Base-by-base conservation (phyloP, 2,329 filamentous ascomycete genomes). In the Shiraia sp. region DNA sequence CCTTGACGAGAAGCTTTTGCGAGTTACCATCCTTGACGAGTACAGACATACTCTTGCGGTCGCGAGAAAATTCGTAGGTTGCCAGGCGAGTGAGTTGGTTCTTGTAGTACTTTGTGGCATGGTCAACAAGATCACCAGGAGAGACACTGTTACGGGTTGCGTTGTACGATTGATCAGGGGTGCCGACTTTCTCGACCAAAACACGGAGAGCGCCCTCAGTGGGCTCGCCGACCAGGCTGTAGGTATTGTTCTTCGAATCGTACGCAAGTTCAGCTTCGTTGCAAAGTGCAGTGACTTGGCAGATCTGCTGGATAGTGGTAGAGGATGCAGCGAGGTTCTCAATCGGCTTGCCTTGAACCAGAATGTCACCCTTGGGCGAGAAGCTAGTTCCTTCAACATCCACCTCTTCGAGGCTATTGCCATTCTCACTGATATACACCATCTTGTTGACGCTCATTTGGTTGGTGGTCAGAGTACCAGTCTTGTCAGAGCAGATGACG, bases 401-500 rank as follows among this genome's bases (percentile, higher is more conserved):
- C 33, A 96, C 79, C 67, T 96, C 91, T 59, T 91, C 88, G 16
- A 97, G 76, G 44, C 82, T 85, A 39, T 75, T 81, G 34, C 89
- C 91, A 45, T 80, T 72, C 54, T 87, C 83, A 59, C 82, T 85
- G 55, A 99, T 78, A 66, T 91, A 89, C 33, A 96, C 88, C 41
- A 97, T 75, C 73, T 92, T 95, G 76, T 85, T 93, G 42, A 96
- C 93, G 65, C 93, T 97, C 93, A 99, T 99, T 73, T 97, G 91
- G 75, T 99, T 99, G 28, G 93, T 99, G 9, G 93, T 99, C 66
- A 99, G 75, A 34, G 93, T 99, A 57, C 93, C 95, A 4, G 93
- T 99, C 79, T 99, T 99, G 78, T 99, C 93, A 3, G 95, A 99
- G 77, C 95, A 99, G 68, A 99, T 96, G 42, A 99, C 91, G 64